Conservation (phyloP, 257 asterid genomes). For the Solanum rostratum region DNA sequence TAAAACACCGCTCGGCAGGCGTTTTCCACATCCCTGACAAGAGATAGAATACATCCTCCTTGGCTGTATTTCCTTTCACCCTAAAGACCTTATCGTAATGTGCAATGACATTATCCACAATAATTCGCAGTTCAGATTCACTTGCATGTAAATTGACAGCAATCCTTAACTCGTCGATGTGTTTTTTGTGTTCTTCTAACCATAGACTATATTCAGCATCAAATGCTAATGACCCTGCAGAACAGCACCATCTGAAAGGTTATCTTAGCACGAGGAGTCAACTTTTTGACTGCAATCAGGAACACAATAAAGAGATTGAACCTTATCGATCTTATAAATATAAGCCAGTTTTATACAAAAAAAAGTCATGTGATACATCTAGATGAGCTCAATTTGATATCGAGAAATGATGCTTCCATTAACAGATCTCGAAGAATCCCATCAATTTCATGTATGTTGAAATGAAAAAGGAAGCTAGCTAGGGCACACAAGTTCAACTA, state of each 20-base stretch:
- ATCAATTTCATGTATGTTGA: too few relatives aligned
- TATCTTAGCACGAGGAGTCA: neutral
- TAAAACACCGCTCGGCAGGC: constrained; percentile 82
- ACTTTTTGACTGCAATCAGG: neutral
- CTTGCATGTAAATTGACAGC: constrained; percentile 65
- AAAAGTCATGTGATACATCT: too few relatives aligned
- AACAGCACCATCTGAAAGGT: neutral
- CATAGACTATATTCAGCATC: constrained; percentile 74
- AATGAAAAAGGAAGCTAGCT: too few relatives aligned
- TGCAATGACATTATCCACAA: constrained; percentile 47
- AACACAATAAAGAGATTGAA: neutral
- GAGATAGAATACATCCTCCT: constrained; percentile 78
- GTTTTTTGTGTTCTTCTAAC: constrained; percentile 71
- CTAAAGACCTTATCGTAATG: constrained; percentile 60
- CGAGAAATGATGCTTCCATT: too few relatives aligned
- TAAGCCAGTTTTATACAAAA: neutral
- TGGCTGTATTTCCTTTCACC: constrained; percentile 76
- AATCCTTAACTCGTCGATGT: constrained; percentile 51
- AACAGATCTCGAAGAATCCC: too few relatives aligned
- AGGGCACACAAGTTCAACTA: too few relatives aligned
- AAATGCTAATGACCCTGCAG: constrained; percentile 71
- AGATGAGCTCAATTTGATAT: too few relatives aligned
- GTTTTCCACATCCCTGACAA: constrained; percentile 99
- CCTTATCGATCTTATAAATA: neutral
- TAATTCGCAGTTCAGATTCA: constrained; percentile 51